phyloP scores from a whole-genome alignment of 495 filamentous ascomycete species.

The Aspergillus wentii region DNA sequence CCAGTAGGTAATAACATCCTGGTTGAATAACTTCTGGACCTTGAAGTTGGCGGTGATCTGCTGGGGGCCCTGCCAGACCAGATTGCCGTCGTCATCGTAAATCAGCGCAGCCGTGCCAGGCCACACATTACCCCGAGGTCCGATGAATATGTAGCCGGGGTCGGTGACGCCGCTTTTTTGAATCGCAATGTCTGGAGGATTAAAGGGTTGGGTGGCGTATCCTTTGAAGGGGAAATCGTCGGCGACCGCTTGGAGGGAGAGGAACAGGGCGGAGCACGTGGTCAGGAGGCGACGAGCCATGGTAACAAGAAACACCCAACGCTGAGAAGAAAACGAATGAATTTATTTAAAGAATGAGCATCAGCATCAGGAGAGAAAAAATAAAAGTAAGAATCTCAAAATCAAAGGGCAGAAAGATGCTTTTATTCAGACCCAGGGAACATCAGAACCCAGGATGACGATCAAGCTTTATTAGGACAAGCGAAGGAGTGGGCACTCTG shows the following conservation, averaged over 20 bases:
- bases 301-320: background rate
- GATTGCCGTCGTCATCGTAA: slow-evolving; percentile 26
- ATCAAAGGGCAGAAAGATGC: too few species aligned
- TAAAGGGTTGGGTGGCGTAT: slow-evolving; percentile 20
- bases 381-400: too few species aligned
- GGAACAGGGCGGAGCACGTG: slow-evolving; percentile 20
- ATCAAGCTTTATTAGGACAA: too few species aligned
- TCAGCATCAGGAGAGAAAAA: too few species aligned
- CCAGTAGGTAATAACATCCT: slow-evolving; percentile 34
- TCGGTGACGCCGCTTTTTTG: slow-evolving; percentile 24
- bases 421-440: too few species aligned
- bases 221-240: slow-evolving; percentile 21
- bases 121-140: slow-evolving; percentile 25
- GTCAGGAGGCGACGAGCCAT: slow-evolving; percentile 5
- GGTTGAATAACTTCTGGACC: slow-evolving; percentile 25
- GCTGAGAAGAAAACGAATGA: too few species aligned
- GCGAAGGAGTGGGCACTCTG: too few species aligned
- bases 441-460: too few species aligned
- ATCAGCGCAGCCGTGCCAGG: slow-evolving; percentile 28
- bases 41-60: slow-evolving; percentile 33
- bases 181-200: slow-evolving; percentile 25
- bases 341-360: too few species aligned
- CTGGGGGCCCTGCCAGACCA: slow-evolving; percentile 29
- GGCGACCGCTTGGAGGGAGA: slow-evolving; percentile 19
- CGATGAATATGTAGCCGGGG: slow-evolving; percentile 32